Base-by-base conservation (phyloP, 768 basidiomycete genomes). In the Kwoniella pini region DNA sequence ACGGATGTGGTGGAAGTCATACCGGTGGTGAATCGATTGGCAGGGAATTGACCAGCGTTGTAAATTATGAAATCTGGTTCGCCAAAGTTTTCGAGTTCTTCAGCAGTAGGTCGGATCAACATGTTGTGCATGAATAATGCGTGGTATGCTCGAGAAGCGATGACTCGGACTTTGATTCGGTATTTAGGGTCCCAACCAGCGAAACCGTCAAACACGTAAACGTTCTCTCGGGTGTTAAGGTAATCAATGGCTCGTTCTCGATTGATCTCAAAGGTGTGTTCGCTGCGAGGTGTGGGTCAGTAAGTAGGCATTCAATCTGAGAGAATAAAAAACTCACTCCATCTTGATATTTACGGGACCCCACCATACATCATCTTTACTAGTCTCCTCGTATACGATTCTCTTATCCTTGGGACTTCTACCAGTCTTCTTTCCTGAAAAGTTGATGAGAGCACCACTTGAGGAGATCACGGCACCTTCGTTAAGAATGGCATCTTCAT, bases 41-140 rank as follows among this genome's bases (percentile, higher is more conserved):
- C 96, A 13, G 96, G 95, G 88, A 99, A 98, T 80, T 97, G 94
- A 65, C 96, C 96, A 45, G 96, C 96, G 80, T 98, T 98, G 86
- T 98, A 97, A 80, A 99, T 97, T 82, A 92, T 96, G 80, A 99
- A 99, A 77, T 99, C 96, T 44, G 96, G 96, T 74, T 95, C 91
- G 77, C 95, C 96, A 77, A 96, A 99, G 76, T 88, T 84, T 63
- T 86, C 87, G 40, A 99, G 86, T 80, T 99, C 93, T 70, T 94
- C 90, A 57, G 90, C 86, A 4, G 94, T 95, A 40, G 96, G 96
- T 59, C 96, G 91, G 79, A 99, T 99, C 63, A 99, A 86, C 96
- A 99, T 97, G 84, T 97, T 97, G 82, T 97, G 89, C 93, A 97
- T 97, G 83, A 93, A 99, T 60, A 96, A 84, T 28, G 95, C 96